Evolutionary conservation across 1,139 yeast genomes (phyloP), one percentile per base, ranked within the genome.

Genomic region (Dujonia santamariae): DNA sequence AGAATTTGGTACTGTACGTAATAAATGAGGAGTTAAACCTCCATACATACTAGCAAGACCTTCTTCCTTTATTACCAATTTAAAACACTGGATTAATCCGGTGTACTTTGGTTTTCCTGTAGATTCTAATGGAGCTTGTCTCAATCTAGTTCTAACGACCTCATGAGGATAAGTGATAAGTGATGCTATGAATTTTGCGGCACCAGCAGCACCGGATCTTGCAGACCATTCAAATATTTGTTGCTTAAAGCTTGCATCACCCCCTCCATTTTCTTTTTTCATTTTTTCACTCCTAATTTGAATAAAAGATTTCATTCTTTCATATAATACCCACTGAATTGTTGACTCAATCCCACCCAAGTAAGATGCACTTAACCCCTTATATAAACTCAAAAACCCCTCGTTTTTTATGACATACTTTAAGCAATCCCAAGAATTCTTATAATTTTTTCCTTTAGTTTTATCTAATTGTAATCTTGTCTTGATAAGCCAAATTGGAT

Each of bases 401-500:
- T 94, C 99, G 31, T 75, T 69, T 43, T 70, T 72, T 9, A 88
- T 47, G 4, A 88, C 84, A 45, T 83, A 75, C 41, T 66, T 70
- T 26, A 86, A 57, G 56, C 97, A 92, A 55, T 92, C 97, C 75
- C 82, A 73, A 4, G 96, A 85, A 59, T 85, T 90, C 40, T 73
- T 81, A 57, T 90, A 92, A 45, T 73, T 72, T 43, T 80, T 78
- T 11, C 74, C 72, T 33, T 73, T 71, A 13, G 76, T 61, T 54
- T 81, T 85, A 56, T 92, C 98, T 38, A 94, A 71, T 53, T 94
- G 99, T 32, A 94, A 72, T 50, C 99, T 73, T 1, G 99, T 94
- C 58, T 94, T 94, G 40, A 94, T 83, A 44, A 94, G 68, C 99
- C 99, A 94, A 37, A 94, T 94, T n/a, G 99, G 99, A 55, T 94